Evolutionary conservation across 108 stramenopile species (phyloP), one percentile per base, ranked within the genome.

Genomic region (Cyclotella baltica): DNA sequence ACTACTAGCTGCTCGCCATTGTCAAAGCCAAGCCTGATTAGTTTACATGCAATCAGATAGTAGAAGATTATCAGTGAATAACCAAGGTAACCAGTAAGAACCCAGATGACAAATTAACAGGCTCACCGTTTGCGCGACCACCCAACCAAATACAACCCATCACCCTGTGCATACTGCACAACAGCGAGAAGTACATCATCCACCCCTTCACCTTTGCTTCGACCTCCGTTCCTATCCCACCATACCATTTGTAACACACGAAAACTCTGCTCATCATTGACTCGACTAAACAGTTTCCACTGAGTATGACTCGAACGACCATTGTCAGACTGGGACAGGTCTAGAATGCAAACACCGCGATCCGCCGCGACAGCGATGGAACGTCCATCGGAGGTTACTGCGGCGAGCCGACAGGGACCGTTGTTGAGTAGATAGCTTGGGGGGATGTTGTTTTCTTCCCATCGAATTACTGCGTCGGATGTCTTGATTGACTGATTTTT

Each of bases 361-460:
- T 73, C 68, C 20, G 73, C 51, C 35, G 80, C 80, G n/a, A 81
- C 69, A 9, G 80, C 80, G 47, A 81, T 81, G 20, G 80, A 75
- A 43, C 52, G 59, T 34, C 80, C 80, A 38, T 55, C 55, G 31
- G 52, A 61, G 48, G 62, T 75, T 20, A 68, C 69, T 30, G 73
- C 37, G 10, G 73, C 80, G 36, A 81, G 67, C 11, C 69, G 68
- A 46, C 80, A 81, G 34, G 67, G 73, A 8, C 80, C 80, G 46
- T 81, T 81, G n/a, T 58, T 50, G 30, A 72, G 33, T 56, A 73
- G 25, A 75, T 81, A 81, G 20, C 58, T 64, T 40, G 73, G 46
- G 48, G 80, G 80, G 11, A 81, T 74, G 16, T 38, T 43, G 31
- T 67, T 56, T 56, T 81, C 80, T 71, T 74, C 80, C 80, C 80